Base-by-base conservation (phyloP, 306 rosid species). In the Betula pendula region DNA sequence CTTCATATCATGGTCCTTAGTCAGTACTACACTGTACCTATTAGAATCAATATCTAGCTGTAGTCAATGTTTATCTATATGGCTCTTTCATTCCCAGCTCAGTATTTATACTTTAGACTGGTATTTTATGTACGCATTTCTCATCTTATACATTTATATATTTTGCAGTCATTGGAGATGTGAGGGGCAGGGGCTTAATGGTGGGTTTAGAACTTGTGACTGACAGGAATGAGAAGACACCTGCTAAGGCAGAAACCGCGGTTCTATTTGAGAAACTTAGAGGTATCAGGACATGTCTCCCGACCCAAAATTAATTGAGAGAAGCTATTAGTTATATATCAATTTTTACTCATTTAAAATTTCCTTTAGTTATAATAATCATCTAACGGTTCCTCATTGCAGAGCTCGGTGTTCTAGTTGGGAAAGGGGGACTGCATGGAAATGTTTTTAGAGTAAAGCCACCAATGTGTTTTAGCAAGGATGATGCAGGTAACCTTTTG, bases 351-450 rank as follows among this genome's bases (percentile, higher is more conserved):
- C 38, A 20, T 19, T 14, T 20, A 20, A 20, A 49, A 25, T 67
- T 12, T 55, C 45, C 24, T 40, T 45, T 27, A 45, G 22, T 17
- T 27, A 50, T 53, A 38, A 83, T 85, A 77, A 82, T 63, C 24
- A 59, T 80, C 62, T 49, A 65, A 66, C 76, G 73, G 40, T 75
- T 77, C 50, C 70, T 82, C 58, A 76, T 76, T 80, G 78, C 83
- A 92, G 98, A 92, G 76, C 93, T 90, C 5, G 98, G 93, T 50
- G 65, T 95, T 76, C 91, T 92, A 20, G 84, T 90, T 67, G 97
- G 98, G 68, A 92, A 92, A 84, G 98, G 97, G 35, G 98, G 97
- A 70, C 79, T 92, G 12, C 93, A 90, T 47, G 98, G 98, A 38
- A 90, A 90, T 78, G 96, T 90, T 33, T 95, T 95, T 74, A 80